Percentiles rank a stretch among this genome's conserved stretches.
These are phyloP conservation scores for Acer yangbiense DNA, from an alignment of 345 rosid genomes.

Conservation along the genomic window DNA sequence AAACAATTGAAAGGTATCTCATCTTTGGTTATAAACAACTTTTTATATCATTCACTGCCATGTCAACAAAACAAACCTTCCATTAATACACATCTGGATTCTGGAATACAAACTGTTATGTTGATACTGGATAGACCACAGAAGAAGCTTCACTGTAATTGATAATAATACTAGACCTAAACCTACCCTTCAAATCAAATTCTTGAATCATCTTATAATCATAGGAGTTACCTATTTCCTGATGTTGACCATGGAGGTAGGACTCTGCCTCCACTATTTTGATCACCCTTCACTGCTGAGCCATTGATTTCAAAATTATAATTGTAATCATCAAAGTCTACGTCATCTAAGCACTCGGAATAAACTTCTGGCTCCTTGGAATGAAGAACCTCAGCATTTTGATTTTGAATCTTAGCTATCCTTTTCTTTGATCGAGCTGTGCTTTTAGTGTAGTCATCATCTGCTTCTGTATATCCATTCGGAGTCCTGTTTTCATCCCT, in stretches of 20 bases:
- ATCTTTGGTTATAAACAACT: not conserved
- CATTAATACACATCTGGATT: not conserved
- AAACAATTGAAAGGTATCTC: not conserved
- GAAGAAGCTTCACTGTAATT: not conserved
- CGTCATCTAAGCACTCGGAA: conserved; percentile 27
- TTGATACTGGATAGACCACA: not conserved
- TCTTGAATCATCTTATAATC: not conserved
- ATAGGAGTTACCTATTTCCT: not conserved
- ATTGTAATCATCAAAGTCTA: conserved; percentile 37
- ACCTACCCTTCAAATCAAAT: not conserved
- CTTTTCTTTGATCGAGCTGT: conserved; percentile 73
- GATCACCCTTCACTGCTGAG: conserved; percentile 8
- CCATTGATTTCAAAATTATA: conserved; percentile 23
- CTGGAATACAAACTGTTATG: not conserved
- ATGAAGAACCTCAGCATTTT: conserved; percentile 21
- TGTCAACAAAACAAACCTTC: not conserved
- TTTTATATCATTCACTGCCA: not conserved
- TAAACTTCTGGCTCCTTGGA: not conserved
- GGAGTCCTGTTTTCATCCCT: conserved; percentile 51
- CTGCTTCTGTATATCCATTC: conserved; percentile 31
- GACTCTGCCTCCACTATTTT: conserved; percentile 37
- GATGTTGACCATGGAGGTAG: conserved; percentile 43
- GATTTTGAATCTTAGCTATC: conserved; percentile 36
- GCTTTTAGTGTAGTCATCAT: conserved; percentile 63
- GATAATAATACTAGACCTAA: not conserved